Conservation (phyloP, 2,329 filamentous ascomycete genomes). For the Emmonsiellopsis sp. region DNA sequence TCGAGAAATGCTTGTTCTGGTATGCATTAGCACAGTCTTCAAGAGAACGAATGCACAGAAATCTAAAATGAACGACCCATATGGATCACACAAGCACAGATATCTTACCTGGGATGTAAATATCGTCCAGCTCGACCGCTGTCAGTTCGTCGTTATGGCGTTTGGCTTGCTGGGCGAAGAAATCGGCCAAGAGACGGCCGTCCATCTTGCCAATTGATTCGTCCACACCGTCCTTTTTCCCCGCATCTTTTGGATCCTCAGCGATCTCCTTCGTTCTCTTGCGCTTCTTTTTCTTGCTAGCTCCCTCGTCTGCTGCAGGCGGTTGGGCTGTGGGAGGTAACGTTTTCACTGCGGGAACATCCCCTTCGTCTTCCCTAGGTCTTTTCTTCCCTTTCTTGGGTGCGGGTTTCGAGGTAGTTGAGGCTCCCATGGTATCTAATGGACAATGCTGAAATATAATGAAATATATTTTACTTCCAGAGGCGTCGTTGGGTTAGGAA, state of each 20-base stretch:
- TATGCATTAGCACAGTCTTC: background rate
- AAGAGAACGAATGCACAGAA: background rate
- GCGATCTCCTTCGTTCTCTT: conserved; percentile 14
- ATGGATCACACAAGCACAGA: background rate
- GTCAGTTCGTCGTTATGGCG: conserved; percentile 75
- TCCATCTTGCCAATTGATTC: conserved; percentile 75
- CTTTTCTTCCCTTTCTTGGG: conserved; percentile 5
- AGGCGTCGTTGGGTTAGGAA: background rate
- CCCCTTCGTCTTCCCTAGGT: conserved; percentile 18
- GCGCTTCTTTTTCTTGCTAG: conserved; percentile 23
- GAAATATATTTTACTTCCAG: too few species aligned
- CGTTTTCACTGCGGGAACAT: background rate
- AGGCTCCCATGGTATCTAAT: background rate
- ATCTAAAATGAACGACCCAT: background rate
- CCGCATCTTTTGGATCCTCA: conserved; percentile 27
- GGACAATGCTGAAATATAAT: background rate
- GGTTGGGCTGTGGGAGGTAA: background rate
- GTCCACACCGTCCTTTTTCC: conserved; percentile 68
- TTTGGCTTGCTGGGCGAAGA: conserved; percentile 69
- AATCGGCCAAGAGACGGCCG: conserved; percentile 70
- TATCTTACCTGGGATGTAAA: conserved; percentile 63
- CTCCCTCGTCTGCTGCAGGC: background rate
- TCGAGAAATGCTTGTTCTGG: conserved; percentile 67
- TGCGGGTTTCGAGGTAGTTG: background rate
- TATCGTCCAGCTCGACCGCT: conserved; percentile 72